Evolutionary conservation across 805 yeast species (phyloP).

Genomic region (Starmerella floricola): DNA sequence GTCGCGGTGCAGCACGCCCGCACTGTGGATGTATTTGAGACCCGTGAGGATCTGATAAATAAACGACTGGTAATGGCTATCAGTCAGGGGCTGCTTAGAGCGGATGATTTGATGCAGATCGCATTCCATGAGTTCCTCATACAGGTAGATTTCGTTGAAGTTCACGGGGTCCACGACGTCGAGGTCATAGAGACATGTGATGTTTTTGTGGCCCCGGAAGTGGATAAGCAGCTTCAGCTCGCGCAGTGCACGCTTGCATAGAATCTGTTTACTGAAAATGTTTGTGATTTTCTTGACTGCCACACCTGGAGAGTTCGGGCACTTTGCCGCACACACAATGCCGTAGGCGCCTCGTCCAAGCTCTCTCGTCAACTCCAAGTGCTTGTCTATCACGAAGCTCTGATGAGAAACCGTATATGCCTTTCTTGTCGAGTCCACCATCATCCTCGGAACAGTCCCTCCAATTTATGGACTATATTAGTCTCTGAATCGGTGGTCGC

Average conservation of each 20-base stretch:
- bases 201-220: slow-evolving; percentile 91
- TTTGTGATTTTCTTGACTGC: slow-evolving; percentile 95
- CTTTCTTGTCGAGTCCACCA: slow-evolving; percentile 22
- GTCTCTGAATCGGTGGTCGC: too few relatives aligned
- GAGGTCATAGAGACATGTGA: slow-evolving; percentile 86
- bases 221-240: slow-evolving; percentile 84
- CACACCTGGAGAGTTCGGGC: slow-evolving; percentile 64
- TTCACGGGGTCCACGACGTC: slow-evolving; percentile 72
- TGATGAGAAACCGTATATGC: slow-evolving; percentile 68
- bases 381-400: slow-evolving; percentile 79
- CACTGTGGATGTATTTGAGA: slow-evolving; percentile 78
- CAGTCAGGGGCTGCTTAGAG: slow-evolving; percentile 75
- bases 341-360: slow-evolving; percentile 98
- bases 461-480: too few relatives aligned
- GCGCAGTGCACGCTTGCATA: slow-evolving; percentile 83
- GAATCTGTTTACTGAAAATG: slow-evolving; percentile 77
- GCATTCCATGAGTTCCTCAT: slow-evolving; percentile 97
- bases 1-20: slow-evolving; percentile 90
- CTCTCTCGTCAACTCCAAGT: slow-evolving; percentile 82
- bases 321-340: slow-evolving; percentile 76
- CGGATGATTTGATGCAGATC: slow-evolving; percentile 96
- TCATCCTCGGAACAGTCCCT: neutral
- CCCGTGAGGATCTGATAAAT: slow-evolving; percentile 85
- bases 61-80: slow-evolving; percentile 90
- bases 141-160: slow-evolving; percentile 83